These are phyloP conservation scores for Aspergillus ruber DNA, from an alignment of 2,329 filamentous ascomycete genomes.

Conservation along the genomic window DNA sequence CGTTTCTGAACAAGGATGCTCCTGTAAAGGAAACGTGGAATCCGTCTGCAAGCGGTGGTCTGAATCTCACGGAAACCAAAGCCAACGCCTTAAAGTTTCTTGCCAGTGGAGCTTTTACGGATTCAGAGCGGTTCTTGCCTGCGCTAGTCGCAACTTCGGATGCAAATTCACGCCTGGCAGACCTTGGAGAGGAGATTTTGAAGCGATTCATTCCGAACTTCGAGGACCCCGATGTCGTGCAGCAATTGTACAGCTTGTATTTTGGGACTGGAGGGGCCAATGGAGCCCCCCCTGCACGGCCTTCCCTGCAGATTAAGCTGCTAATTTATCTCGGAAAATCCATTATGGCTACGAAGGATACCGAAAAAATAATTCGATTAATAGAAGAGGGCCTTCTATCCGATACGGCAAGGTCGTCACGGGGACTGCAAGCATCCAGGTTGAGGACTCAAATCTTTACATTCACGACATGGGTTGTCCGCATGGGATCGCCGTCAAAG, in stretches of 20 bases:
- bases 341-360: slow-evolving; percentile 62
- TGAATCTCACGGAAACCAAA: slow-evolving; percentile 66
- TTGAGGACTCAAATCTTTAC: slow-evolving; percentile 76
- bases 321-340: slow-evolving; percentile 73
- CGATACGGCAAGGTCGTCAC: slow-evolving; percentile 36
- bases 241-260: slow-evolving; percentile 66
- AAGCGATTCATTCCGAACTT: slow-evolving; percentile 67
- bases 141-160: slow-evolving; percentile 79
- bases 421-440: slow-evolving; percentile 68
- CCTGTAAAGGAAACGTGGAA: slow-evolving; percentile 52
- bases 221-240: slow-evolving; percentile 60
- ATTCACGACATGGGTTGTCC: slow-evolving; percentile 80
- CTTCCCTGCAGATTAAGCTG: slow-evolving; percentile 70
- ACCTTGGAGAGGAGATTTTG: slow-evolving; percentile 81
- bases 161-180: slow-evolving; percentile 70
- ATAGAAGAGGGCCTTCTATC: slow-evolving; percentile 60
- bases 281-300: slow-evolving; percentile 47
- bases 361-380: slow-evolving; percentile 60
- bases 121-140: slow-evolving; percentile 75
- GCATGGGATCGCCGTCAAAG: slow-evolving; percentile 57
- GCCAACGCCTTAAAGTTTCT: slow-evolving; percentile 64
- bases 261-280: slow-evolving; percentile 49
- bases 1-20: slow-evolving; percentile 60
- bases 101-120: slow-evolving; percentile 76
- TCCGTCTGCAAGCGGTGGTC: slow-evolving; percentile 50